Evolutionary conservation across 345 rosid genomes (phyloP).

Genomic region (Euphorbia pulcherrima): DNA sequence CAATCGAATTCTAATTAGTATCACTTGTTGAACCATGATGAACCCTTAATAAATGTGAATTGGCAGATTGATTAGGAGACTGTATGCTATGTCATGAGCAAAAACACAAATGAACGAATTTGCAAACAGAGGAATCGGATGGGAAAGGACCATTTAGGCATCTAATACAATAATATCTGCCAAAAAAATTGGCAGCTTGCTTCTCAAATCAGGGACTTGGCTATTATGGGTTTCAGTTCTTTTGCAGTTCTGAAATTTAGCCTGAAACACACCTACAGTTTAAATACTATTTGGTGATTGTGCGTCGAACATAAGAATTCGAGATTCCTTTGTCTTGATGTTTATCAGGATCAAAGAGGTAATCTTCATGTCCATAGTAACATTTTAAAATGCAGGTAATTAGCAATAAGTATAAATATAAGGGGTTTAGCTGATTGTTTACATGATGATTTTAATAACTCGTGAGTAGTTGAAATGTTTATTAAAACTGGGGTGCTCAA

Average conservation of each 20-base stretch:
- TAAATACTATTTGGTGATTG: neutral
- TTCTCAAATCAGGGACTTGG: no score
- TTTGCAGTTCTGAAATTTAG: neutral
- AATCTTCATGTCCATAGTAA: neutral
- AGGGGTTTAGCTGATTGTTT: no score
- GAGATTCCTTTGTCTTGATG: neutral
- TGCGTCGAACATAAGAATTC: slow-evolving; percentile 11
- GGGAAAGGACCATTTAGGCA: neutral
- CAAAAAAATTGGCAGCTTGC: no score
- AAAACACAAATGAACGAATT: neutral
- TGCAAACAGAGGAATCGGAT: neutral
- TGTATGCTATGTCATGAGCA: neutral
- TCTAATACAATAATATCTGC: no score
- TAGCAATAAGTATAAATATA: no score
- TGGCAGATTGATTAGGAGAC: neutral
- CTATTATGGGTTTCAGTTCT: no score
- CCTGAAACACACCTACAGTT: neutral
- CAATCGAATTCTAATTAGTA: neutral
- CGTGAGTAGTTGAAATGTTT: no score
- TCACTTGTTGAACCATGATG: neutral
- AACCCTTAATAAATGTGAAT: neutral
- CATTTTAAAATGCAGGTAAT: no score
- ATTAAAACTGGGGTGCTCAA: no score
- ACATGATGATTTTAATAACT: no score
- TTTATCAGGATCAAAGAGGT: neutral